Percentiles rank a stretch among this genome's conserved stretches.
phyloP scores from a whole-genome alignment of 2,329 filamentous ascomycete species.

The Trichocomaceae sp. region DNA sequence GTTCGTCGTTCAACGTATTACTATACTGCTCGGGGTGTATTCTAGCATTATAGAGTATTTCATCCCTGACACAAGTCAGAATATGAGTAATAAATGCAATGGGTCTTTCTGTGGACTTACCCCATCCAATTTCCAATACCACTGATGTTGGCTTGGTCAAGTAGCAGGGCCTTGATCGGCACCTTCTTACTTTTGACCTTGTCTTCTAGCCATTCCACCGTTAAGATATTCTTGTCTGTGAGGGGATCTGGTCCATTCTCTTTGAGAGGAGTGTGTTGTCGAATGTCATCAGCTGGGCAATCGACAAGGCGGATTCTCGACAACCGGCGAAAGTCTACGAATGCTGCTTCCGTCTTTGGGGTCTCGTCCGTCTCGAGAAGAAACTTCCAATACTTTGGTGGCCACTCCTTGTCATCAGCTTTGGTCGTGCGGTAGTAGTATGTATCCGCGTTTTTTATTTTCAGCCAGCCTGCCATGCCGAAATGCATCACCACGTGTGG shows the following conservation, averaged over 20 bases:
- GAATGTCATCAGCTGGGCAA: conserved; percentile 68
- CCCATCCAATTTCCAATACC: conserved; percentile 97
- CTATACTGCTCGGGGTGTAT: conserved; percentile 92
- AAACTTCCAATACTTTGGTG: conserved; percentile 87
- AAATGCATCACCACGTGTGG: conserved; percentile 89
- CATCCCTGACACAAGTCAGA: conserved; percentile 51
- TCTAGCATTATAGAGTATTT: conserved; percentile 80
- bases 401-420: conserved; percentile 62
- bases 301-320: conserved; percentile 75
- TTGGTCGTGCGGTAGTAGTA: conserved; percentile 68
- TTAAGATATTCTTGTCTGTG: conserved; percentile 69
- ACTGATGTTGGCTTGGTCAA: conserved; percentile 82
- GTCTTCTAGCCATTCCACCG: conserved; percentile 63
- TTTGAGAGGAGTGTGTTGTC: conserved; percentile 68
- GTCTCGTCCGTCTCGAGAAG: conserved; percentile 59
- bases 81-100: background rate
- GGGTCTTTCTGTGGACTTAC: conserved; percentile 30
- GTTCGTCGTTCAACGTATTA: conserved; percentile 66
- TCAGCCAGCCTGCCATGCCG: conserved; percentile 75
- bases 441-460: conserved; percentile 71
- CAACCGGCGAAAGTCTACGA: conserved; percentile 75
- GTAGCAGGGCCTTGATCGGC: conserved; percentile 78
- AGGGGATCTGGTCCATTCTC: conserved; percentile 95
- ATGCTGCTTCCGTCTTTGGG: conserved; percentile 63
- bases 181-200: conserved; percentile 72